These are phyloP conservation scores for Zasmidium cellare DNA, from an alignment of 2,329 filamentous ascomycete genomes.

Conservation along the genomic window DNA sequence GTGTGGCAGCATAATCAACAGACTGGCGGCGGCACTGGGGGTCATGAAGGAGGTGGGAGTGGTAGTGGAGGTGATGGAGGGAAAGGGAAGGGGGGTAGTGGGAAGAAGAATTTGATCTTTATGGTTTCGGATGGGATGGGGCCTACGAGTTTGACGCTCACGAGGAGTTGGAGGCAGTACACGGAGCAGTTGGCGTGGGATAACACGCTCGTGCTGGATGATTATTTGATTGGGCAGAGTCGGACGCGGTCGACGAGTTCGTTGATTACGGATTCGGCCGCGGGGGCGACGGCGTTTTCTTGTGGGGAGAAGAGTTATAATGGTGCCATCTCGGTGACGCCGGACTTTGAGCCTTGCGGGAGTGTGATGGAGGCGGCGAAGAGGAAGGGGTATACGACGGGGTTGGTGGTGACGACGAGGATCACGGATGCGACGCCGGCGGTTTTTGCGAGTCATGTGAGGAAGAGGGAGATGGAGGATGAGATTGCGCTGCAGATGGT, in stretches of 20 bases:
- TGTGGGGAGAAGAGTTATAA: conserved; percentile 96
- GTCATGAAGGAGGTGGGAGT: not conserved
- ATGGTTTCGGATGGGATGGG: conserved; percentile 99
- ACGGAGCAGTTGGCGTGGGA: conserved; percentile 70
- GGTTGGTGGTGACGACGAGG: conserved; percentile 90
- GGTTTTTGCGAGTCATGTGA: conserved; percentile 88
- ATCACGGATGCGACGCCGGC: conserved; percentile 96
- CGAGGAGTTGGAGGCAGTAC: conserved; percentile 81
- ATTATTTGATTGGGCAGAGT: conserved; percentile 86
- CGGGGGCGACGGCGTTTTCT: conserved; percentile 95
- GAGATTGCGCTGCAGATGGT: conserved; percentile 90
- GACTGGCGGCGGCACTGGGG: conserved; percentile 9
- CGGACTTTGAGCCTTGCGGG: conserved; percentile 82
- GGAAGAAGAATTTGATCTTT: conserved; percentile 91
- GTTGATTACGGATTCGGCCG: conserved; percentile 90
- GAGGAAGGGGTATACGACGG: conserved; percentile 85
- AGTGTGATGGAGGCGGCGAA: conserved; percentile 94
- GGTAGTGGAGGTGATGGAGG: not conserved
- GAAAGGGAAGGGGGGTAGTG: conserved; percentile 24
- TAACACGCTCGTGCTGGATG: conserved; percentile 77
- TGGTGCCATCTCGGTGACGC: conserved; percentile 86
- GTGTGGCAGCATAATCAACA: conserved; percentile 63
- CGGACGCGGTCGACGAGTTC: conserved; percentile 81
- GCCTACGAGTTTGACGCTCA: conserved; percentile 83
- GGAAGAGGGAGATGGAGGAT: conserved; percentile 77